Percentiles rank a stretch among this genome's conserved stretches.
Evolutionary conservation across 75 land plant species (phyloP).

Genomic region (Selaginella tamariscina): DNA sequence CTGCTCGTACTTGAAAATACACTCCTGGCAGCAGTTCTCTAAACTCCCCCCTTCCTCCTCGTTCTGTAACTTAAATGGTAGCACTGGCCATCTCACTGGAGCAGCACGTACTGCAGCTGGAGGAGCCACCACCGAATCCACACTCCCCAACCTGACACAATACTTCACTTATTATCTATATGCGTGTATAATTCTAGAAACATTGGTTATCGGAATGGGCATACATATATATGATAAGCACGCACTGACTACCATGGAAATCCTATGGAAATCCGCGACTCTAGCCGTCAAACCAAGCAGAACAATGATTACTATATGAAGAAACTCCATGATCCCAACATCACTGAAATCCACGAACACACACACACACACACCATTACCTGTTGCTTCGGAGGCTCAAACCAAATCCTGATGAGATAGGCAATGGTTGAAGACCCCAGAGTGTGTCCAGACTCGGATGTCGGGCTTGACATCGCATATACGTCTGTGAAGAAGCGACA

Average conservation of each 20-base stretch:
- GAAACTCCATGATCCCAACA: too few species aligned
- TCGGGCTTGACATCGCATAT: slow-evolving; percentile 52
- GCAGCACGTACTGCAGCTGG: background rate
- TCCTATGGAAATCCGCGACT: too few species aligned
- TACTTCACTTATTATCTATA: too few species aligned
- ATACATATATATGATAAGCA: too few species aligned
- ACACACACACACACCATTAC: too few species aligned
- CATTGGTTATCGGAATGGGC: too few species aligned
- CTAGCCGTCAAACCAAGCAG: too few species aligned
- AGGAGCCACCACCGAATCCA: background rate
- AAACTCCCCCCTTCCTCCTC: background rate
- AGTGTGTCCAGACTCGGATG: slow-evolving; percentile 60
- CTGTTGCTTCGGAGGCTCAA: background rate
- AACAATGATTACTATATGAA: too few species aligned
- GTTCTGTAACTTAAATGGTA: background rate
- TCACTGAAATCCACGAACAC: too few species aligned
- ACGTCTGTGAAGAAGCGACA: slow-evolving; percentile 51
- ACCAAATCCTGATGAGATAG: slow-evolving; percentile 26
- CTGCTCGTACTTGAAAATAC: slow-evolving; percentile 46
- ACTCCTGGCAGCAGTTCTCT: slow-evolving; percentile 41
- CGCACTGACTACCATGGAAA: too few species aligned
- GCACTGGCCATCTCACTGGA: background rate
- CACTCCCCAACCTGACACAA: background rate
- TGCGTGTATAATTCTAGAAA: too few species aligned
- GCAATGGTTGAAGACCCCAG: slow-evolving; percentile 77